Base-by-base conservation (phyloP, 2,329 filamentous ascomycete species). In the Beauveria medogensis region DNA sequence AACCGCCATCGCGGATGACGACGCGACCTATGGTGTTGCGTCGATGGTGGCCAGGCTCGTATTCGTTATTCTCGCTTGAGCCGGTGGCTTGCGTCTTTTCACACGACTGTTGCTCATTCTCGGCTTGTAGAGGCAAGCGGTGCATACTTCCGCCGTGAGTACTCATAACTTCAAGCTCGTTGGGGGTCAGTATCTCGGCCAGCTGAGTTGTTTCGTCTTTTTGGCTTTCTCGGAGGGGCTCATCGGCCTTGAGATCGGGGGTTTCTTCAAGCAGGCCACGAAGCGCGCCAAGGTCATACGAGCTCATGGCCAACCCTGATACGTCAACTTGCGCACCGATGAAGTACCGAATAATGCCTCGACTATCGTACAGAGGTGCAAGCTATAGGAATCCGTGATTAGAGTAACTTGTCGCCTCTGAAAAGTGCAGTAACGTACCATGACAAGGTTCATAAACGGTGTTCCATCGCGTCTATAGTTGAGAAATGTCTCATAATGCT, bases 391-490 rank as follows among this genome's bases (percentile, higher is more conserved):
- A 4, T 24, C 4, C 14, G 6, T 30, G 9, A n/a, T 61, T 46
- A 82, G 81, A 82, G 87, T 87, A 22, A 89, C 75, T 5, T 89
- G 75, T n/a, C 5, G 1, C 4, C 18, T 10, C 5, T 12, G 10
- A 44, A 3, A 26, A 9, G 12, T 22, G 5, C 26, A 14, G n/a
- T 10, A 5, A 50, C 30, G 12, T 41, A 57, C 41, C 44, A 59
- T 65, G 26, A 91, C 77, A 2, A 92, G 77, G 63, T 91, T 92
- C 80, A 91, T 87, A 68, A 91, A 91, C 0, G 87, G 87, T 0
- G 86, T 88, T 0, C 88, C 88, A 66, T 91, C 88, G n/a, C 88
- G 83, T 37, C 88, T 82, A 67, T 90, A 92, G 70, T 92, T 92
- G 43, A 92, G 74, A 60, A 92, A 85, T 0, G 90, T 83, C 67